Evolutionary conservation across 305 asterid species (phyloP), one percentile per base, ranked within the genome.

Genomic region (Rubia balearica): DNA sequence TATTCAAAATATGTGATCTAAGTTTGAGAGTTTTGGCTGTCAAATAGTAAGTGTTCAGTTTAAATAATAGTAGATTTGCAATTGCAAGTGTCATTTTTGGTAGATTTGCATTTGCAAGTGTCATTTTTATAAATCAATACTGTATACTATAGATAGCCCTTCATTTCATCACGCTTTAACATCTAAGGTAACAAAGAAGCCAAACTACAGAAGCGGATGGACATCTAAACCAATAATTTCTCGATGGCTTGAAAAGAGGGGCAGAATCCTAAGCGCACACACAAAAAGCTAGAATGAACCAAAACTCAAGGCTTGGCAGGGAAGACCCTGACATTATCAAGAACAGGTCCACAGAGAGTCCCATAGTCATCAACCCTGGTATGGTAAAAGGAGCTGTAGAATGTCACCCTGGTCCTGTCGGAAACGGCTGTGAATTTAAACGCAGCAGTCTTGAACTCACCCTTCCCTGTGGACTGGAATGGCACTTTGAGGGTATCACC

Each of bases 341-440:
- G 80, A 74, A 90, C 89, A 5, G 98, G 98, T 24, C 98, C 98
- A 17, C 98, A 92, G 17, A 92, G 95, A 22, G 87, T 38, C 16
- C 91, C 93, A 27, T 41, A 79, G 72, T 88, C 91, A 36, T 82
- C 68, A 38, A 69, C 42, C 76, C 63, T 86, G 22, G 88, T 86
- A 69, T 83, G 85, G 78, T 83, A 83, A 75, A 49, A 83, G 10
- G 85, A 78, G 71, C 87, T 83, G 74, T 45, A 78, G 85, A 83
- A 83, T 21, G 84, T 80, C 6, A 83, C 10, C 61, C 85, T 75
- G 16, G 85, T 83, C 73, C 81, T 76, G 62, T 16, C 14, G 43
- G 79, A 76, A 57, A 67, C 22, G 2, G 85, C 85, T 30, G 57
- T 76, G 78, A 83, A 83, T 66, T 74, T 69, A 71, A 83, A 76